Evolutionary conservation across 116 monocot genomes (phyloP), one percentile per base, ranked within the genome.

Genomic region (Phalaenopsis hybrid): DNA sequence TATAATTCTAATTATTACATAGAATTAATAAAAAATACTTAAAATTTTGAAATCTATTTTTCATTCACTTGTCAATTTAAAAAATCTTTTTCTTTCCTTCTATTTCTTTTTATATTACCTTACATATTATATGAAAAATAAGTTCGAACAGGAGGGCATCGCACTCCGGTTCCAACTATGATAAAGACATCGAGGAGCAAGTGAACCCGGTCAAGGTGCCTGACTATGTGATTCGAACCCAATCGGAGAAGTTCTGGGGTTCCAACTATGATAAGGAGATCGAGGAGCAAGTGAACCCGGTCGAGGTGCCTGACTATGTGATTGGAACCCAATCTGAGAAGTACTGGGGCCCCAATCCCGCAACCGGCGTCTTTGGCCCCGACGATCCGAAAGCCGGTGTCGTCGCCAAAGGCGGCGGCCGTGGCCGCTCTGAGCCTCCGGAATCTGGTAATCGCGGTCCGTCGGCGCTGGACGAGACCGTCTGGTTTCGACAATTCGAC

Each of bases 311-410:
- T 80, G 88, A 88, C 61, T 50, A 81, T 85, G 83, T 85, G 88
- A 88, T 88, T 46, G 78, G 77, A 7, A 34, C 78, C 23, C 48
- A 50, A 57, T 44, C 88, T 9, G 79, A 79, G 52, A 86, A 81
- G 78, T 88, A 88, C 75, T 88, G 88, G 88, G 83, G 65, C 43
- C 88, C 88, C 0, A 74, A 88, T 61, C 88, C 88, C 33, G 83
- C 74, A 12, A 86, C 88, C 68, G 88, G 88, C 21, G 86, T 88
- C 18, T 88, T 86, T 67, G 83, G 80, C n/a, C 88, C 88, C 15
- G 83, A 74, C 17, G 85, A 81, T 49, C 15, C 45, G 17, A 41
- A 20, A 34, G 72, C 37, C 72, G 57, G 5, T 21, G 63, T 25
- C 21, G 45, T 50, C 37, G 55, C 55, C 55, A 15, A 13, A 55